Evolutionary conservation across 2,329 filamentous ascomycete species (phyloP).

Genomic region (Bimuria novae-zelandiae): DNA sequence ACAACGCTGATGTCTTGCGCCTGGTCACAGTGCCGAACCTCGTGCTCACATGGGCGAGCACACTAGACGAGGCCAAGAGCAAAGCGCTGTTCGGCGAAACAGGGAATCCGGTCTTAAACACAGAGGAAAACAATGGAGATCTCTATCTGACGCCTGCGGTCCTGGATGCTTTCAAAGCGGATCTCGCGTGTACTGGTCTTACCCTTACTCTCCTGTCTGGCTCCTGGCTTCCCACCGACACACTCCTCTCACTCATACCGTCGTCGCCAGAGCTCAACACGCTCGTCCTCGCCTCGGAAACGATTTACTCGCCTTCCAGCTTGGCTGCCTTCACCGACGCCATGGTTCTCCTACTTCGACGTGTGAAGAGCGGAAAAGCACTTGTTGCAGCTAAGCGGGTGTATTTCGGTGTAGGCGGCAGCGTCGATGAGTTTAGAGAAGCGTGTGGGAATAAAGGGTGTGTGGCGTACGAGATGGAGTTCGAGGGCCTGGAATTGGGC

Average conservation of each 20-base stretch:
- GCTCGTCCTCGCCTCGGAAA: slow-evolving; percentile 73
- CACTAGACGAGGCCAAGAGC: slow-evolving; percentile 24
- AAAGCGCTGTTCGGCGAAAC: slow-evolving; percentile 18
- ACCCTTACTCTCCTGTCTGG: slow-evolving; percentile 72
- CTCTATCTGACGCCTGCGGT: slow-evolving; percentile 66
- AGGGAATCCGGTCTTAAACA: slow-evolving; percentile 25
- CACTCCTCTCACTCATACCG: slow-evolving; percentile 64
- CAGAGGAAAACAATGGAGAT: slow-evolving; percentile 52
- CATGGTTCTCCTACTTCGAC: slow-evolving; percentile 61
- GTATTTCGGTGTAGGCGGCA: slow-evolving; percentile 85
- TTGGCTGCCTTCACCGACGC: slow-evolving; percentile 71
- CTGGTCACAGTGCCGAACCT: slow-evolving; percentile 82
- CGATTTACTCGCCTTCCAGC: slow-evolving; percentile 79
- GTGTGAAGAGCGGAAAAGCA: slow-evolving; percentile 61
- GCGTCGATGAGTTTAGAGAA: slow-evolving; percentile 71
- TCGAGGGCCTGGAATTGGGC: slow-evolving; percentile 52
- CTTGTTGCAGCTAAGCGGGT: slow-evolving; percentile 77
- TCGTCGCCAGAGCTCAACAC: slow-evolving; percentile 45
- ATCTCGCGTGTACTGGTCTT: slow-evolving; percentile 58
- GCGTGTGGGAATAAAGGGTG: slow-evolving; percentile 49
- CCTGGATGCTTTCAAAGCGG: slow-evolving; percentile 61
- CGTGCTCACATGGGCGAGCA: slow-evolving; percentile 65
- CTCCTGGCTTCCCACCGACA: slow-evolving; percentile 65
- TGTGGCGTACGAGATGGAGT: slow-evolving; percentile 55
- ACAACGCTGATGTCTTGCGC: slow-evolving; percentile 76